A percentile compares a stretch with the other conserved stretches of the same genome.
These are phyloP conservation scores for Podaxis sp. DNA, from an alignment of 768 basidiomycete species.

Conservation along the genomic window DNA sequence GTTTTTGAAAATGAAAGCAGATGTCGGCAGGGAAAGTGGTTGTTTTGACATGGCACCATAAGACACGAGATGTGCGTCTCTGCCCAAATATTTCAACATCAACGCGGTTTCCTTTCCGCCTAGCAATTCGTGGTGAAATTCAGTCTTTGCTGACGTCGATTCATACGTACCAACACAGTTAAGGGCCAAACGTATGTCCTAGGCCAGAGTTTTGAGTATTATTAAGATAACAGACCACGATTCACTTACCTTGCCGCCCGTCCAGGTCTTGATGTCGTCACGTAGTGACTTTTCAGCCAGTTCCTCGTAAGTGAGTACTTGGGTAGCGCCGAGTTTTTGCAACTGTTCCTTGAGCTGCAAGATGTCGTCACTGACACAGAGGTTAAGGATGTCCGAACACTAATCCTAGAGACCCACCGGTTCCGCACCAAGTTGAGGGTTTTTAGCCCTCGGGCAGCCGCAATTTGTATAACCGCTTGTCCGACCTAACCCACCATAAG, in stretches of 20 bases:
- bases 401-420: constrained; percentile 36
- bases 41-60: constrained; percentile 91
- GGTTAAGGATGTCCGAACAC: neutral
- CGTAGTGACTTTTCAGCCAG: constrained; percentile 53
- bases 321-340: constrained; percentile 61
- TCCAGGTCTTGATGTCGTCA: constrained; percentile 58
- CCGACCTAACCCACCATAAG: constrained; percentile 50
- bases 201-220: neutral
- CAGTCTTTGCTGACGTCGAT: neutral
- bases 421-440: constrained; percentile 81
- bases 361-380: constrained; percentile 43
- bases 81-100: constrained; percentile 67
- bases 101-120: constrained; percentile 63
- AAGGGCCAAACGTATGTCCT: constrained; percentile 43
- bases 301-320: constrained; percentile 76
- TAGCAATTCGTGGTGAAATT: constrained; percentile 5
- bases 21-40: constrained; percentile 72
- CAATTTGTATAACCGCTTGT: constrained; percentile 83
- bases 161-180: constrained; percentile 43
- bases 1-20: constrained; percentile 82
- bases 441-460: constrained; percentile 61
- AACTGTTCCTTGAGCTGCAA: constrained; percentile 47
- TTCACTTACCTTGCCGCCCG: constrained; percentile 48
- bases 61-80: constrained; percentile 71
- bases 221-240: neutral